These are phyloP conservation scores for Tephrocybe sp. DNA, from an alignment of 768 basidiomycete genomes.

Conservation along the genomic window DNA sequence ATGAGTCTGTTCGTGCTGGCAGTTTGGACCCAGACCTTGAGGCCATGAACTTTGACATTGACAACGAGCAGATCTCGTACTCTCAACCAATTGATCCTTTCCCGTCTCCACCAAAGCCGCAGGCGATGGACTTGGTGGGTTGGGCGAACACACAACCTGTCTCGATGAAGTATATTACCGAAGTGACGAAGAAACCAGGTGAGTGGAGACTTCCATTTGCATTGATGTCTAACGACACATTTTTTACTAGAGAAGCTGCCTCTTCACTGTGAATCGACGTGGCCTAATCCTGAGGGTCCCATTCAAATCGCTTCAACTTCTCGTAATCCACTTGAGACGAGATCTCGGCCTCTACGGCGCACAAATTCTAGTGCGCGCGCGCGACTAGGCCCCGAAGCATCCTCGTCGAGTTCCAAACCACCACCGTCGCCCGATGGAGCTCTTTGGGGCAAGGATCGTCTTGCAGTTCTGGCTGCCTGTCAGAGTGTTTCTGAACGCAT, in stretches of 20 bases:
- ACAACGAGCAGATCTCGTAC: constrained; percentile 5
- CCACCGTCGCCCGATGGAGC: constrained; percentile 15
- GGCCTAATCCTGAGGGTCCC: not conserved
- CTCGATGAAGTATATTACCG: constrained; percentile 10
- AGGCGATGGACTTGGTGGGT: constrained; percentile 9
- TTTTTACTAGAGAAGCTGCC: constrained; percentile 1
- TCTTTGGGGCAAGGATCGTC: constrained; percentile 16
- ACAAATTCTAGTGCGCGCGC: constrained; percentile 4
- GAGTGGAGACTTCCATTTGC: not conserved
- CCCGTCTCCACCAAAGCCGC: constrained; percentile 7
- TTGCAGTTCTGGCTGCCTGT: constrained; percentile 27
- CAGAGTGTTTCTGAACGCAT: constrained; percentile 35
- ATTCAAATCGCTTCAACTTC: constrained; percentile 5
- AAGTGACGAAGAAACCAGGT: constrained; percentile 9
- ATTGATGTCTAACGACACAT: not conserved
- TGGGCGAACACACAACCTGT: constrained; percentile 15
- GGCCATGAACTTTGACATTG: constrained; percentile 14
- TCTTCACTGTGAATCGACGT: constrained; percentile 3
- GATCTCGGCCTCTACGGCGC: constrained; percentile 3
- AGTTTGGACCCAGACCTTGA: not conserved
- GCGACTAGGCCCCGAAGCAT: not conserved
- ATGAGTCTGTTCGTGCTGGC: constrained; percentile 5
- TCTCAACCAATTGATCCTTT: constrained; percentile 3
- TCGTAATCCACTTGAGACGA: not conserved
- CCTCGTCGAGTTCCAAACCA: constrained; percentile 1